Evolutionary conservation across 192 early-diverging fungal genomes (phyloP), one percentile per base, ranked within the genome.

Genomic region (Entomortierella parvispora): DNA sequence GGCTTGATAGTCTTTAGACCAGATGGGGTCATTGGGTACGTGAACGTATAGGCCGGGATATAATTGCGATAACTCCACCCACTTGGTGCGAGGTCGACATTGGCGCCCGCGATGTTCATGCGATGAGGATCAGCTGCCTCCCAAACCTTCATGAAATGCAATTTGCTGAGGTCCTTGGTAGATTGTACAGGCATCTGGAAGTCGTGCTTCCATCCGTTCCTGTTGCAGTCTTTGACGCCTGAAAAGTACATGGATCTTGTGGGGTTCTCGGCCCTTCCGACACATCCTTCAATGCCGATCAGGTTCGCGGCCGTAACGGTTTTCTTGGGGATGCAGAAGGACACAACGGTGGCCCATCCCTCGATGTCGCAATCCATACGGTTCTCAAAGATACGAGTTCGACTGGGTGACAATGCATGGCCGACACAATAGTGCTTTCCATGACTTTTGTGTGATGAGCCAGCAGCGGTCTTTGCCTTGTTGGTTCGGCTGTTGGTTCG

Each of bases 221-320:
- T 5, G 37, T 12, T 40, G 12, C 37, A 40, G 37, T 12, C 12
- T 12, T 40, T 40, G n/a, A n/a, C n/a, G n/a, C n/a, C n/a, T n/a
- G n/a, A n/a, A 50, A 50, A 50, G 48, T 50, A 50, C 48, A 50
- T 50, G n/a, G 48, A 50, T 50, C 48, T 17, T 2, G 9, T 51
- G 20, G 49, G 49, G 26, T 51, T 51, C 23, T 51, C 20, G 11
- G 49, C 49, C 20, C 14, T 51, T 25, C 25, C 49, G 23, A 51
- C 49, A 25, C 49, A 51, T 25, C 49, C 49, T 9, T 51, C 49
- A 6, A 51, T 23, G 20, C 49, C 26, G 49, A 9, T 2, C 49
- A 51, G 6, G 49, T 18, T 2, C 23, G 18, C 6, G 49, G 25
- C 23, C 20, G 5, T 25, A n/a, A 7, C 23, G 49, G 26, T 51